Base-by-base conservation (phyloP, 2,329 filamentous ascomycete species). In the Metarhizium humberi region DNA sequence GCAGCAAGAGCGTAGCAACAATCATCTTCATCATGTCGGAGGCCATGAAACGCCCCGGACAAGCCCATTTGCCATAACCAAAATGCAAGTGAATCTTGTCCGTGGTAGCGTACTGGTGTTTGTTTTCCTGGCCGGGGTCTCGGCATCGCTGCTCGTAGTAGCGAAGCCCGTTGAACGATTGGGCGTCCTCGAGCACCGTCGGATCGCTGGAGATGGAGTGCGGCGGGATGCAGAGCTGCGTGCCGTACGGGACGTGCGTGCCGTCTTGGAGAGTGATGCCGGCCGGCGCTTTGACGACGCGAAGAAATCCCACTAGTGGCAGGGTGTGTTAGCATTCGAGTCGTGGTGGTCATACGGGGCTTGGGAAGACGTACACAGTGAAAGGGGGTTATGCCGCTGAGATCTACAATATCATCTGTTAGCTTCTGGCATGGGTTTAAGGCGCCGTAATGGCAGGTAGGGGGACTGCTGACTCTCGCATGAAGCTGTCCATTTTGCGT, bases 81-180 rank as follows among this genome's bases (percentile, higher is more conserved):
- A 58, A 58, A 50, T 58, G 55, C 45, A 58, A 46, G 48, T 58
- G 57, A 30, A 46, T 45, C 20, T 56, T 56, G 48, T 58, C 57
- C 30, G 55, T 47, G 13, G 57, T 56, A n/a, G 50, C 57, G 49
- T 56, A 56, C 55, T 58, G 57, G 48, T 58, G 57, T 16, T 54
- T 53, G 14, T 25, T 50, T 6, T 49, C 51, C 51, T 58, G 50
- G 47, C 3, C 42, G 2, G 52, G 13, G 30, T 53, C 36, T 11
- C 38, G 14, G n/a, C 52, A 25, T 5, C 57, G 55, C 51, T 52
- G 46, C 25, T 53, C 32, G 50, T 53, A 58, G 50, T 57, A 58
- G 6, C 57, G 57, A 16, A 58, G 55, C 3, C 53, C 53, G 51
- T 58, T 43, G 51, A 58, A 58, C 30, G 40, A 34, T 2, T 55